Evolutionary conservation across 2,329 filamentous ascomycete species (phyloP).

Genomic region (Talaromyces sp.): DNA sequence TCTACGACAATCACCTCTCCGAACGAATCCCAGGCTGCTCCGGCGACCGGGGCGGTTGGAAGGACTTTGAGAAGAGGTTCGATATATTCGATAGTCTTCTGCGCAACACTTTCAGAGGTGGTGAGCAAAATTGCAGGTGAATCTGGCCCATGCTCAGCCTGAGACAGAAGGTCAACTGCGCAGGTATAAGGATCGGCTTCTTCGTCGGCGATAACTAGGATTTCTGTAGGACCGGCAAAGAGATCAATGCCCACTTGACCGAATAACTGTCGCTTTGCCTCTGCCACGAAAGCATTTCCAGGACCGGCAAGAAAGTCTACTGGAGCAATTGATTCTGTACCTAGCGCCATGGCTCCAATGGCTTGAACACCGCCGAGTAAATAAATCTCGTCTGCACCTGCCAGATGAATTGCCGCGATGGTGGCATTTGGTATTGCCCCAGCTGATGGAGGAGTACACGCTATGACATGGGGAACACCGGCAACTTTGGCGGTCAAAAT

Average conservation of each 20-base stretch:
- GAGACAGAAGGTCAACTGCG: constrained; percentile 45
- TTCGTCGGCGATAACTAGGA: constrained; percentile 49
- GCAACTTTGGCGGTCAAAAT: constrained; percentile 52
- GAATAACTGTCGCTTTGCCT: constrained; percentile 51
- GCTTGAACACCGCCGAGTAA: constrained; percentile 51
- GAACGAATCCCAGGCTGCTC: constrained; percentile 41
- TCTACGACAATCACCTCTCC: constrained; percentile 45
- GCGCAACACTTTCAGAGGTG: constrained; percentile 36
- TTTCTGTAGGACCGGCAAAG: constrained; percentile 50
- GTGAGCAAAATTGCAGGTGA: constrained; percentile 49
- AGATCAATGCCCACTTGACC: constrained; percentile 53
- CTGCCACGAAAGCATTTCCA: constrained; percentile 52
- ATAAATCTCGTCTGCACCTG: constrained; percentile 48
- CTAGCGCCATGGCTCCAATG: constrained; percentile 48
- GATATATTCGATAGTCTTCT: constrained; percentile 33
- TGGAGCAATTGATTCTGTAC: constrained; percentile 45
- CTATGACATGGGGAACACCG: constrained; percentile 47
- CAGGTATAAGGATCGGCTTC: constrained; percentile 42
- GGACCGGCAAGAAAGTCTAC: constrained; percentile 52
- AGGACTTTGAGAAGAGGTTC: constrained; percentile 37
- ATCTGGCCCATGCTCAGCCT: constrained; percentile 51
- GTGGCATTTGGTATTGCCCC: constrained; percentile 47
- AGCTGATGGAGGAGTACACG: constrained; percentile 48
- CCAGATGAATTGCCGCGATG: constrained; percentile 47
- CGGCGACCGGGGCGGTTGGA: constrained; percentile 41